These are phyloP conservation scores for Penicillium canescens DNA, from an alignment of 495 filamentous ascomycete genomes.

Conservation along the genomic window DNA sequence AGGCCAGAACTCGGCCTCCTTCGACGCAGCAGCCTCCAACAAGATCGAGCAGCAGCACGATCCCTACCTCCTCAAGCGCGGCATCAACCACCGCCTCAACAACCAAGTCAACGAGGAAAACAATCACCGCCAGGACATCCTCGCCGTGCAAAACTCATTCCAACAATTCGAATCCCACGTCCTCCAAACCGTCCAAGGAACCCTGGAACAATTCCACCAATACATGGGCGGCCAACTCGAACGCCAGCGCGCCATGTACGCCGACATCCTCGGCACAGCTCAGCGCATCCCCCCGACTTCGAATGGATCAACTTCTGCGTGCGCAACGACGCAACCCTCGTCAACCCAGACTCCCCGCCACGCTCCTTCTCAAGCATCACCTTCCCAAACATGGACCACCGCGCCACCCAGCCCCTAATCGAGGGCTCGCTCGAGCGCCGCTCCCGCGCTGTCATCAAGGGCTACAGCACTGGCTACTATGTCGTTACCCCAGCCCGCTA, in stretches of 20 bases:
- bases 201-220: constrained; percentile 76
- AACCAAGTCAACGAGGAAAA: constrained; percentile 95
- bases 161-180: constrained; percentile 85
- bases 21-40: constrained; percentile 64
- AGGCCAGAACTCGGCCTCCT: constrained; percentile 75
- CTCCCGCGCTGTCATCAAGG: constrained; percentile 73
- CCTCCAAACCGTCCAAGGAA: constrained; percentile 76
- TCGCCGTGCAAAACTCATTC: constrained; percentile 87
- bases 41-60: constrained; percentile 71
- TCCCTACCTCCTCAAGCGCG: constrained; percentile 84
- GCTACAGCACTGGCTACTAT: constrained; percentile 81
- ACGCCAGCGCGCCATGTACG: constrained; percentile 73
- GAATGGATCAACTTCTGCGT: constrained; percentile 85
- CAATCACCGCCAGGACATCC: constrained; percentile 85
- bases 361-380: constrained; percentile 68
- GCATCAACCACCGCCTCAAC: constrained; percentile 77
- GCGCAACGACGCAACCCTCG: constrained; percentile 68
- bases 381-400: constrained; percentile 88
- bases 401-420: constrained; percentile 75
- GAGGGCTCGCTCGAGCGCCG: constrained; percentile 88
- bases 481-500: constrained; percentile 83
- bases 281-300: constrained; percentile 84
- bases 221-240: constrained; percentile 79
- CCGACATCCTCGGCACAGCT: constrained; percentile 74
- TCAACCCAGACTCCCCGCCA: constrained; percentile 73